Evolutionary conservation across 768 basidiomycete genomes (phyloP).

Genomic region (Hydnomerulius pinastri): DNA sequence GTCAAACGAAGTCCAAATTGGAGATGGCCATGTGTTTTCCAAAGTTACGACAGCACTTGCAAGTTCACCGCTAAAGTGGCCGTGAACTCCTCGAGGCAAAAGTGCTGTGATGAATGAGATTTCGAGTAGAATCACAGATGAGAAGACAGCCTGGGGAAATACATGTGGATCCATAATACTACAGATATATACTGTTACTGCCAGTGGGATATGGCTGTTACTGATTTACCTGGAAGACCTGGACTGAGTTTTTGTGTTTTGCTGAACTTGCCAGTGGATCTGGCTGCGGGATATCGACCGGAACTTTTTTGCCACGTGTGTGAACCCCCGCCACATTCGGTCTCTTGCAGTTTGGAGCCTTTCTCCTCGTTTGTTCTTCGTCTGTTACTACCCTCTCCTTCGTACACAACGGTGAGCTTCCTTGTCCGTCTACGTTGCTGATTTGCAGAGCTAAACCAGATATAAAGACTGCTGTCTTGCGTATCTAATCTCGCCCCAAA

Average conservation of each 20-base stretch:
- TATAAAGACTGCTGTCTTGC: background rate
- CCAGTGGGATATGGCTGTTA: too few relatives aligned
- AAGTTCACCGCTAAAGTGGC: constrained; percentile 13
- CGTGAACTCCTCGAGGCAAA: constrained; percentile 27
- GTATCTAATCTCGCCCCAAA: constrained; percentile 1
- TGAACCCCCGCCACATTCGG: constrained; percentile 14
- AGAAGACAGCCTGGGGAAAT: constrained; percentile 1
- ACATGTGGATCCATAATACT: constrained; percentile 26
- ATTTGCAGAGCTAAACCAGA: background rate
- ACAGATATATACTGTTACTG: constrained; percentile 19
- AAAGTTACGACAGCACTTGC: constrained; percentile 3
- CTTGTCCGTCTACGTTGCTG: background rate
- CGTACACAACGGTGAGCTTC: constrained; percentile 4
- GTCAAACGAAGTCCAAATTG: background rate
- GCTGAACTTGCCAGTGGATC: too few relatives aligned
- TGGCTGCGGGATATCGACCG: background rate
- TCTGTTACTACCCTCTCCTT: constrained; percentile 2
- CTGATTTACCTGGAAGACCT: too few relatives aligned
- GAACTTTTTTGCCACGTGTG: constrained; percentile 14
- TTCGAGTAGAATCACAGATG: background rate
- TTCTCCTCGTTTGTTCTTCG: constrained; percentile 15
- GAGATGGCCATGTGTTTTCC: constrained; percentile 4
- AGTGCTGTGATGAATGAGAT: background rate
- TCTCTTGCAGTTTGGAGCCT: constrained; percentile 13
- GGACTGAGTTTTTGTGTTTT: background rate